Conservation (phyloP, 495 filamentous ascomycete genomes). For the Letharia lupina region DNA sequence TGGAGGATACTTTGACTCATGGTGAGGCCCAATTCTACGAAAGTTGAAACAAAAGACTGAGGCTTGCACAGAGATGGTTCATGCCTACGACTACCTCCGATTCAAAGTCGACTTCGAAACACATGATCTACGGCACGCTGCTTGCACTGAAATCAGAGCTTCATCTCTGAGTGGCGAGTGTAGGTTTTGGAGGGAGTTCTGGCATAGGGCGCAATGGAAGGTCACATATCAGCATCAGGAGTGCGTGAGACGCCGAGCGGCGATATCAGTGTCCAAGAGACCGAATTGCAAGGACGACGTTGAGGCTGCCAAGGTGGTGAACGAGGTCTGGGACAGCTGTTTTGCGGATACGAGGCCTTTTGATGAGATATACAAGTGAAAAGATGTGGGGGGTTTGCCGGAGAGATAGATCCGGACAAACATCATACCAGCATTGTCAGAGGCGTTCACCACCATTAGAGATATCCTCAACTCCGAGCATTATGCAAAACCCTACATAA, state of each 20-base stretch:
- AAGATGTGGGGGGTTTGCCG: background rate
- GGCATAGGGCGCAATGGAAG: constrained; percentile 71
- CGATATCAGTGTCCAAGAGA: constrained; percentile 62
- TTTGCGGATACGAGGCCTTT: constrained; percentile 91
- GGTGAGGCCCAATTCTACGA: constrained; percentile 12
- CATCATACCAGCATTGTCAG: constrained; percentile 10
- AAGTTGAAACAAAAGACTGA: background rate
- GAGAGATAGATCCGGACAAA: background rate
- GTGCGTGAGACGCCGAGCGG: constrained; percentile 76
- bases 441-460: constrained; percentile 1
- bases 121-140: constrained; percentile 74
- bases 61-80: constrained; percentile 65
- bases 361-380: constrained; percentile 88
- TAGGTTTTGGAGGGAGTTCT: constrained; percentile 80
- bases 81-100: constrained; percentile 87
- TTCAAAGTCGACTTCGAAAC: constrained; percentile 74
- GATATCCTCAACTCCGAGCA: constrained; percentile 15
- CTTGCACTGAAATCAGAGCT: constrained; percentile 96
- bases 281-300: constrained; percentile 78
- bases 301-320: constrained; percentile 79
- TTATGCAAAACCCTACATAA: constrained; percentile 20
- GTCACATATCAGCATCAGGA: constrained; percentile 88
- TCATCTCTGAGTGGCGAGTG: constrained; percentile 90
- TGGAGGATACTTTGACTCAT: constrained; percentile 92
- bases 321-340: constrained; percentile 96